Percentiles rank a stretch among this genome's conserved stretches.
Evolutionary conservation across 345 rosid species (phyloP).

Genomic region (Sonneratia alba): DNA sequence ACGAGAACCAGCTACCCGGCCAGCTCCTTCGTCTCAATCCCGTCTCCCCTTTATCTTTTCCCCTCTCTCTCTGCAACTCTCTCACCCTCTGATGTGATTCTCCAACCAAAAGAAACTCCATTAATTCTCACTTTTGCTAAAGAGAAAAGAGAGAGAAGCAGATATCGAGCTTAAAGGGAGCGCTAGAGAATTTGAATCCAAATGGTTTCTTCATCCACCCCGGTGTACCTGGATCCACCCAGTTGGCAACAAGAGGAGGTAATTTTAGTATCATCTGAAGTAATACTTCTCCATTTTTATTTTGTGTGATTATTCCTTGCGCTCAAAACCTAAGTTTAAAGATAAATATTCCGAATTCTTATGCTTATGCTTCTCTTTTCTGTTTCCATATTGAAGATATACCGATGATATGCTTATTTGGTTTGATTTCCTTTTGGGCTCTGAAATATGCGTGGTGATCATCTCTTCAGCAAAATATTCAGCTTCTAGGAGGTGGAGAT

Average conservation of each 20-base stretch:
- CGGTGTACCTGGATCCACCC: conserved; percentile 53
- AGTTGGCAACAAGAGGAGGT: conserved; percentile 42
- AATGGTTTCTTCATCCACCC: conserved; percentile 56
- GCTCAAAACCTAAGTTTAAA: conserved; percentile 6
- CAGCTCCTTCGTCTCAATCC: no score
- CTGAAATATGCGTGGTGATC: neutral
- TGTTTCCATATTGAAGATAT: conserved; percentile 40
- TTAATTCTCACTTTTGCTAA: conserved; percentile 8
- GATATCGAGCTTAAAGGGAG: neutral
- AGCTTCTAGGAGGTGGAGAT: conserved; percentile 21
- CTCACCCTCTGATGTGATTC: conserved; percentile 8
- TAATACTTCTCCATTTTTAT: neutral
- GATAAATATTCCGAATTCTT: conserved; percentile 24
- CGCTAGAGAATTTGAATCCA: neutral
- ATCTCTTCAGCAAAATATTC: conserved; percentile 27
- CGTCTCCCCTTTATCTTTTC: neutral
- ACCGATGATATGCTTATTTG: conserved; percentile 12
- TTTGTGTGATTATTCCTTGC: neutral
- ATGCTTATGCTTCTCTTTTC: conserved; percentile 9
- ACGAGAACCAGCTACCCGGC: no score
- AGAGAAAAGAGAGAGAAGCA: neutral
- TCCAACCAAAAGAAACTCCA: conserved; percentile 9
- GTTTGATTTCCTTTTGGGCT: conserved; percentile 8
- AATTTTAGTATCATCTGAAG: conserved; percentile 15
- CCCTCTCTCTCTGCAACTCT: conserved; percentile 2